Evolutionary conservation across 1,284 basidiomycete species (phyloP).

Genomic region (Cystobasidium slooffiae): DNA sequence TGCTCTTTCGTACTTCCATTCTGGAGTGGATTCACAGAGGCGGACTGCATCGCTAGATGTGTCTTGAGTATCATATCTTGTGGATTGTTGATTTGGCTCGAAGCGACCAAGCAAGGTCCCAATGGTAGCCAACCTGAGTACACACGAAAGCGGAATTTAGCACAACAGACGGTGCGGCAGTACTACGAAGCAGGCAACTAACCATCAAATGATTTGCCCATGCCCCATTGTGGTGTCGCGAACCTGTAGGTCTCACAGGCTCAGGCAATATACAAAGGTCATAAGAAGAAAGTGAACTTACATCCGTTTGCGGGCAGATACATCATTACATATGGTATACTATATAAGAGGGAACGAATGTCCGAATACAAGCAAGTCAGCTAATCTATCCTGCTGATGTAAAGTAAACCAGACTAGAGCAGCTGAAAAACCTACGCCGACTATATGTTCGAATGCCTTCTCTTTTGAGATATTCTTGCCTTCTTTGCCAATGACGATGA

Average conservation of each 20-base stretch:
- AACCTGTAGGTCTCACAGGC: background rate
- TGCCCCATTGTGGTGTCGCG: conserved; percentile 48
- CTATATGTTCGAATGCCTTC: conserved; percentile 77
- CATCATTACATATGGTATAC: conserved; percentile 43
- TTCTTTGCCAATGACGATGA: conserved; percentile 78
- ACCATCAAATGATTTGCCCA: conserved; percentile 51
- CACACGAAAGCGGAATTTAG: background rate
- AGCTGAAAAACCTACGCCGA: conserved; percentile 59
- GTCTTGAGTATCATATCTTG: conserved; percentile 34
- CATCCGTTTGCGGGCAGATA: conserved; percentile 41
- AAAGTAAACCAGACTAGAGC: background rate
- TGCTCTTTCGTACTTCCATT: conserved; percentile 57
- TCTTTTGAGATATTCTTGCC: conserved; percentile 75
- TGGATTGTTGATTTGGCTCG: conserved; percentile 17
- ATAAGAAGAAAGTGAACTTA: background rate
- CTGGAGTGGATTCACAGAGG: conserved; percentile 21
- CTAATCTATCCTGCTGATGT: background rate
- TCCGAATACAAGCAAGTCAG: too few relatives aligned
- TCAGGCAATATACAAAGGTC: background rate
- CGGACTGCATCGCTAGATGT: conserved; percentile 14
- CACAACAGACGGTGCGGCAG: background rate
- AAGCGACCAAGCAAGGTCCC: conserved; percentile 46
- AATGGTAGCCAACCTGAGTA: conserved; percentile 27
- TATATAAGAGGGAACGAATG: background rate
- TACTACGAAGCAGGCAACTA: background rate